These are phyloP conservation scores for Begonia loranthoides DNA, from an alignment of 306 rosid species.

Conservation along the genomic window DNA sequence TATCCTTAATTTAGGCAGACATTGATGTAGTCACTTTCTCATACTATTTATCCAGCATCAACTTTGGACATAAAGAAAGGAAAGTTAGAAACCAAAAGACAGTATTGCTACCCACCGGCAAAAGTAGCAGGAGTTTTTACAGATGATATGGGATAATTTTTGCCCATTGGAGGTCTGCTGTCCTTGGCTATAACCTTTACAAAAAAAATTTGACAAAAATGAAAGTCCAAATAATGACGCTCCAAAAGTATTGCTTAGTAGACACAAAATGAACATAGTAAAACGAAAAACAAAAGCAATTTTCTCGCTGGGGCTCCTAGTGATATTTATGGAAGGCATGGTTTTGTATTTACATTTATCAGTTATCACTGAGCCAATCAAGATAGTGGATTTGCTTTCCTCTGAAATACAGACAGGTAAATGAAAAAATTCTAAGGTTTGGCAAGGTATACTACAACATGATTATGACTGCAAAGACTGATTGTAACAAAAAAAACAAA, in stretches of 20 bases:
- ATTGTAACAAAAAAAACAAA: too few species aligned
- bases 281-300: not conserved
- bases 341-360: too few species aligned
- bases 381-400: too few species aligned
- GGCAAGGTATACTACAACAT: too few species aligned
- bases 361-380: too few species aligned
- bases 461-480: too few species aligned
- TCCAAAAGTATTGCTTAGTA: not conserved
- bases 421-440: too few species aligned
- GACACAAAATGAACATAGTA: not conserved
- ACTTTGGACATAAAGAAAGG: not conserved
- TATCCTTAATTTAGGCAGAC: not conserved
- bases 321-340: too few species aligned
- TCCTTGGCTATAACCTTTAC: constrained; percentile 65
- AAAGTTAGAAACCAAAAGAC: constrained; percentile 1
- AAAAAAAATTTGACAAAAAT: constrained; percentile 5
- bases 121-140: constrained; percentile 14
- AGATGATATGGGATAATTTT: constrained; percentile 10
- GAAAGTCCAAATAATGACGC: too few species aligned
- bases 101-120: constrained; percentile 20
- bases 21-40: not conserved
- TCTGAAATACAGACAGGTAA: too few species aligned
- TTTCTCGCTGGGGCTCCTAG: too few species aligned
- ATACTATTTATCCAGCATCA: not conserved
- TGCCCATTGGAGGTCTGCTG: constrained; percentile 28